A percentile compares a stretch with the other conserved stretches of the same genome.
Evolutionary conservation across 495 filamentous ascomycete genomes (phyloP).

Genomic region (Choiromyces venosus): DNA sequence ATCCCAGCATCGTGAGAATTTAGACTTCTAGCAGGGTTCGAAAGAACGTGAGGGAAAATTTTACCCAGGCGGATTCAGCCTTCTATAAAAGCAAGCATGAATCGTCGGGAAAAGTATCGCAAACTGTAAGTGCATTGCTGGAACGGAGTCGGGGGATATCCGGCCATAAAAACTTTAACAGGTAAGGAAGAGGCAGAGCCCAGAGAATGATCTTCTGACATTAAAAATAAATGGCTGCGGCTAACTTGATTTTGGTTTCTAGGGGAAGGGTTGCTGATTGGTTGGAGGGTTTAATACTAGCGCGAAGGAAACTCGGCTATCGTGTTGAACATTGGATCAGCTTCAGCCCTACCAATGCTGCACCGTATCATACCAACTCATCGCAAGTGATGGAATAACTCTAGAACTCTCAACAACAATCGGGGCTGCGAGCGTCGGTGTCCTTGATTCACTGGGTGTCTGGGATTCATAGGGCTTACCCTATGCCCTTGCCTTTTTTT

Average conservation of each 20-base stretch:
- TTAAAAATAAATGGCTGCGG: constrained; percentile 1
- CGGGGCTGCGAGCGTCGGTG: not conserved
- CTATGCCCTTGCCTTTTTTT: not conserved
- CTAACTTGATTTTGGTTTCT: not conserved
- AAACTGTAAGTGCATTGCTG: not conserved
- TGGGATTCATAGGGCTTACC: not conserved
- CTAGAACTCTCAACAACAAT: not conserved
- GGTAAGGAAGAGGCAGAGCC: not conserved
- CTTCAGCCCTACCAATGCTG: not conserved
- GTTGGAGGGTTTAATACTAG: not conserved
- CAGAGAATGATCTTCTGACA: not conserved
- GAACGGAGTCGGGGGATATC: not conserved
- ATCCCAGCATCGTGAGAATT: not conserved
- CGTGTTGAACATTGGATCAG: not conserved
- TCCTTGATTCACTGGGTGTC: not conserved
- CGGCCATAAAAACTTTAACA: not conserved
- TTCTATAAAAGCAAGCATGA: not conserved
- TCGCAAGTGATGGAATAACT: not conserved
- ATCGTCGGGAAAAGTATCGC: not conserved
- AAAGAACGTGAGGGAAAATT: not conserved
- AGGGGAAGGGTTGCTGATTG: not conserved
- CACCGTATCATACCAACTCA: not conserved
- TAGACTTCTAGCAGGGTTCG: not conserved
- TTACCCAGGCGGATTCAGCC: not conserved
- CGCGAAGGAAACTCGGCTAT: not conserved